A percentile compares a stretch with the other conserved stretches of the same genome.
Conservation (phyloP, 805 yeast genomes). For the Candida multigemmis region DNA sequence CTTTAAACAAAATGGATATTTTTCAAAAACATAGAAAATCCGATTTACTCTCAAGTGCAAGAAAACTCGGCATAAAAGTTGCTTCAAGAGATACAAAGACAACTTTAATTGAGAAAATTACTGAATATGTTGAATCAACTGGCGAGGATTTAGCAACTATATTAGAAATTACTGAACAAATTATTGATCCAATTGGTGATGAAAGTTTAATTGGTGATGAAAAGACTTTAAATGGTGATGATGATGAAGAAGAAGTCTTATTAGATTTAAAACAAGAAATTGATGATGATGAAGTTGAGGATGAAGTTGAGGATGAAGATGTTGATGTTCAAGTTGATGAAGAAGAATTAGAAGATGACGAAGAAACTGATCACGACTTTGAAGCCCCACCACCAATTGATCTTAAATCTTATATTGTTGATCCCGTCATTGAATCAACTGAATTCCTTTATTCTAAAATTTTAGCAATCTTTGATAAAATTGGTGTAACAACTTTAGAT, state of each 20-base stretch:
- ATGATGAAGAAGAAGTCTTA: constrained; percentile 9
- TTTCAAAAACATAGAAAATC: constrained; percentile 28
- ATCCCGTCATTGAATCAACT: constrained; percentile 23
- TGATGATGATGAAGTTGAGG: constrained; percentile 9
- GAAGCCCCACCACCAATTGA: constrained; percentile 30
- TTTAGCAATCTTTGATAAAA: constrained; percentile 21
- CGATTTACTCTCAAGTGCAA: constrained; percentile 26
- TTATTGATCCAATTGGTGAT: too few species aligned
- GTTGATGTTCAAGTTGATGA: constrained; percentile 11
- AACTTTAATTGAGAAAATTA: constrained; percentile 29
- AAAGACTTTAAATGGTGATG: too few species aligned
- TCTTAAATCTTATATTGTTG: constrained; percentile 26
- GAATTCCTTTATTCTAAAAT: constrained; percentile 16
- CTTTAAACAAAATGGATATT: constrained; percentile 18
- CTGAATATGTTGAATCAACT: constrained; percentile 14
- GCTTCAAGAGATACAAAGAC: constrained; percentile 33
- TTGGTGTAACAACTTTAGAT: constrained; percentile 26
- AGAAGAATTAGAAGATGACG: constrained; percentile 20
- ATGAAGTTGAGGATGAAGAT: constrained; percentile 12
- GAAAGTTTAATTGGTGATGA: too few species aligned
- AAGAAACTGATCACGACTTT: constrained; percentile 26
- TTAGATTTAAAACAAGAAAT: constrained; percentile 5
- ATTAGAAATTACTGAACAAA: constrained; percentile 7
- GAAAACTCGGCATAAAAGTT: constrained; percentile 23
- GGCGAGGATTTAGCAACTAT: constrained; percentile 13